Evolutionary conservation across 768 basidiomycete genomes (phyloP).

Genomic region (Chalciporus chontae): DNA sequence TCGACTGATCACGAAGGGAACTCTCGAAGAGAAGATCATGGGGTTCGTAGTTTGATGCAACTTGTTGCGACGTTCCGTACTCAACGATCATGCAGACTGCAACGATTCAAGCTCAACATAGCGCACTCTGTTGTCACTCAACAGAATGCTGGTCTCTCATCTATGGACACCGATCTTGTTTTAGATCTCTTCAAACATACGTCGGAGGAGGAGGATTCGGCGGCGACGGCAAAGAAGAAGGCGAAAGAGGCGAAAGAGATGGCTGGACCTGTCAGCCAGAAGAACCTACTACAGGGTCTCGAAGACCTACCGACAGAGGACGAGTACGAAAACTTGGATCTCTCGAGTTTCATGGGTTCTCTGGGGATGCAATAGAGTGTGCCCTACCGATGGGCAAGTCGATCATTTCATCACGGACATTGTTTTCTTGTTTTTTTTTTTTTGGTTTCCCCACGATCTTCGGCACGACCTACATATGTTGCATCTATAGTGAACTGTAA

Average conservation of each 20-base stretch:
- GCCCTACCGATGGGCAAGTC: background rate
- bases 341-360: conserved; percentile 88
- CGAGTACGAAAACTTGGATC: conserved; percentile 85
- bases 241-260: conserved; percentile 50
- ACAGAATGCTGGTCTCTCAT: conserved; percentile 88
- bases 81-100: conserved; percentile 53
- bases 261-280: conserved; percentile 64
- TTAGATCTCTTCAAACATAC: conserved; percentile 89
- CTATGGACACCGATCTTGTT: conserved; percentile 97
- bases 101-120: conserved; percentile 98
- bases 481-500: conserved; percentile 35
- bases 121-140: conserved; percentile 96
- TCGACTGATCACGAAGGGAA: conserved; percentile 93
- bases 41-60: conserved; percentile 54
- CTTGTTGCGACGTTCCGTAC: conserved; percentile 2
- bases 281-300: conserved; percentile 82
- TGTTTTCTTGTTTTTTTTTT: conserved; percentile 1
- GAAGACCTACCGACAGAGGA: conserved; percentile 91
- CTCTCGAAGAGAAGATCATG: conserved; percentile 99
- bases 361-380: conserved; percentile 46
- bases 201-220: conserved; percentile 69
- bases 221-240: conserved; percentile 47
- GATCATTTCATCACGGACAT: too few species aligned
- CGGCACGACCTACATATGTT: conserved; percentile 27
- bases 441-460: conserved; percentile 6